Evolutionary conservation across 1,284 basidiomycete genomes (phyloP), one percentile per base, ranked within the genome.

Genomic region (Ceratobasidium sp.): DNA sequence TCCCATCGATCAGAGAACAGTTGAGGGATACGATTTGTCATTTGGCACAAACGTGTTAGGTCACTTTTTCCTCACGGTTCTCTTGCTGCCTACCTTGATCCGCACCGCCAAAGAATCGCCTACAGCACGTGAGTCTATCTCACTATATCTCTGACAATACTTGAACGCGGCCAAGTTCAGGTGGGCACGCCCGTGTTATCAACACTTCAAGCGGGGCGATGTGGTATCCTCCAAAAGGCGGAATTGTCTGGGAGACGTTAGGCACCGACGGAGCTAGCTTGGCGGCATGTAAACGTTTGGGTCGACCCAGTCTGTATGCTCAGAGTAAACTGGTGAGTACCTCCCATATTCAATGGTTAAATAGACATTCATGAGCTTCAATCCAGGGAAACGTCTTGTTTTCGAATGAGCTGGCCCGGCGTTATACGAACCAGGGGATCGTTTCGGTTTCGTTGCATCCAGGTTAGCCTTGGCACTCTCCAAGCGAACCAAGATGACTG

Each of bases 21-120:
- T 84, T 26, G 88, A 93, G 77, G 89, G 89, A 2, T 89, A 88
- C 80, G 88, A 90, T 60, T 82, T 91, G 3, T 90, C 91, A 81
- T 91, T 90, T 77, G 91, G 91, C 0, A 91, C 90, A 10, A 92
- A 92, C 82, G 86, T 87, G 44, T 83, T 91, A 28, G 88, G 88
- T 81, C 89, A 87, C 83, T 89, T 87, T 80, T 87, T 87, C 71
- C 85, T 91, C 61, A 89, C 89, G 18, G 84, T 85, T 39, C 84
- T 87, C 12, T 87, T 92, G 68, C 82, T 91, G 10, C 90, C 91
- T 0, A 82, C 85, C 0, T 86, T 92, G 12, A 81, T 88, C 20
- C 81, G 83, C 4, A 85, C 85, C 6, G 84, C 87, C 0, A 82
- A 85, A 58, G 83, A 84, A 61, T 80, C 83, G 0, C 72, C 72